Base-by-base conservation (phyloP, 768 basidiomycete genomes). In the Tylopilus balloui region DNA sequence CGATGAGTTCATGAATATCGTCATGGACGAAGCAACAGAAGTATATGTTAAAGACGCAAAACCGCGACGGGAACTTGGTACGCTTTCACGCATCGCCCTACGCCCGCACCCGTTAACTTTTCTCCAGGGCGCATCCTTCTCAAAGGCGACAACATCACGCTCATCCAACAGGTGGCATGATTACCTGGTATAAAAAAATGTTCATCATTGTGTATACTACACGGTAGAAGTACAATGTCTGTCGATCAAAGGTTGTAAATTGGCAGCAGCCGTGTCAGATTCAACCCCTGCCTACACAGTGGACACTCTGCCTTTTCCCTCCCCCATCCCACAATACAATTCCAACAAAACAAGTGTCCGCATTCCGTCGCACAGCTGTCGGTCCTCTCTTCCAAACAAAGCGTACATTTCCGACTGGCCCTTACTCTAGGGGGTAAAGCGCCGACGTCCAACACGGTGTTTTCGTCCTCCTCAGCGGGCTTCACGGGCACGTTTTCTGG, bases 1-100 rank as follows among this genome's bases (percentile, higher is more conserved):
- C 60, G 95, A 99, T 65, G 95, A 99, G 69, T 99, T 97, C 72
- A 99, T 99, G 95, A 99, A 99, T 65, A 72, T 99, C 25, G 90
- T 97, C 29, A 72, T 99, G 20, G 95, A 99, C 58, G 90, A 96
- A 42, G 92, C 94, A 37, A 79, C 81, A 44, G 95, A 99, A 68
- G 85, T 96, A 11, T 95, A 82, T 62, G 83, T 93, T 42, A 92
- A 92, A 66, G 92, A 91, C 52, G 84, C 81, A 46, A 89, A 93
- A 70, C 88, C 91, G 38, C 76, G 87, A 60, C 73, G 83, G 69
- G 83, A 91, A 53, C 75, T 98, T 34, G 94, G 93, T 92, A 55
- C 48, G 80, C 69, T 10, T 35, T 39, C 35, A n/a, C 19, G 44
- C 42, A 45, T 51, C 17, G 23, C 39, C 45, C 15, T 20, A 13